Base-by-base conservation (phyloP, 2,329 filamentous ascomycete species). In the Aspergillus sp. region DNA sequence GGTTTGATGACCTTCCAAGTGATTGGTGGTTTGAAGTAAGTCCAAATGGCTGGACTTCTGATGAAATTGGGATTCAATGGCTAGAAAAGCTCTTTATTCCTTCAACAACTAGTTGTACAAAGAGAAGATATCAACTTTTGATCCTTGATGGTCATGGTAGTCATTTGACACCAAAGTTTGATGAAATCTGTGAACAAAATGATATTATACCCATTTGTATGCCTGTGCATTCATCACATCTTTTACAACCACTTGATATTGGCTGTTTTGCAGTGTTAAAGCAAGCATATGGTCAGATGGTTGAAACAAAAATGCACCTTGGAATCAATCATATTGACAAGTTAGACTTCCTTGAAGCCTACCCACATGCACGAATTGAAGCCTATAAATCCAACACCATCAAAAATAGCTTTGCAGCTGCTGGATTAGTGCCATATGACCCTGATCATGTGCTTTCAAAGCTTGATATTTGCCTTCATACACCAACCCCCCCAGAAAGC, bases 191-290 rank as follows among this genome's bases (percentile, higher is more conserved):
- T 52, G 48, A 58, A 52, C 45, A 61, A 12, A 50, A 68, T 42
- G 64, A 68, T 41, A 69, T 72, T 53, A 63, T 68, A 43, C 59
- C 58, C 42, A 54, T 68, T 51, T 70, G 46, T 48, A 65, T 70
- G 47, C 63, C 59, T 45, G 6, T 57, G 9, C 52, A 69, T 52
- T 65, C 3, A 33, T 33, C 32, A 33, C 32, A 33, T 33, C 33
- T n/a, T n/a, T n/a, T n/a, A n/a, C n/a, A n/a, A n/a, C n/a, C n/a
- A n/a, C n/a, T n/a, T n/a, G n/a, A n/a, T n/a, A n/a, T n/a, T n/a
- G n/a, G n/a, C n/a, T n/a, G n/a, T n/a, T n/a, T n/a, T n/a, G n/a
- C n/a, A n/a, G n/a, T n/a, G n/a, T n/a, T n/a, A n/a, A n/a, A n/a
- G n/a, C n/a, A n/a, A n/a, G n/a, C n/a, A n/a, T n/a, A n/a, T n/a